phyloP scores from a whole-genome alignment of 1,139 yeast species.

The Kluyveromyces marxianus region DNA sequence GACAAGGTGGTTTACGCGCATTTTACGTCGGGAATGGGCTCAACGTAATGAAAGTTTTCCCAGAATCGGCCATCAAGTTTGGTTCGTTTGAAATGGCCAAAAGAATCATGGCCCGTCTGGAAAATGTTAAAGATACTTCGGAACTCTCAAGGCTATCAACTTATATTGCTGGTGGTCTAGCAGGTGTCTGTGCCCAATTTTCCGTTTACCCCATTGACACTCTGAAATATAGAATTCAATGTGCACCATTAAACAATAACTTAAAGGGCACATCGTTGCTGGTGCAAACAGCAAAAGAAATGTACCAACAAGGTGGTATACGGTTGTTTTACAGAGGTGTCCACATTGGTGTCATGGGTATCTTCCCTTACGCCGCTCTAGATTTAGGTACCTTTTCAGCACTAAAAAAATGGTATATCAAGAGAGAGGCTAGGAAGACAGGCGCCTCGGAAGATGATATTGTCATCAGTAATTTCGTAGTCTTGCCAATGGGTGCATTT shows the following conservation, averaged over 20 bases:
- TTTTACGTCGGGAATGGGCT: conserved; percentile 95
- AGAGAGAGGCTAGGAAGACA: conserved; percentile 49
- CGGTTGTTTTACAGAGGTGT: conserved; percentile 79
- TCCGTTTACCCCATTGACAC: conserved; percentile 97
- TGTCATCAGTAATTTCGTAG: conserved; percentile 67
- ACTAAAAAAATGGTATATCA: conserved; percentile 67
- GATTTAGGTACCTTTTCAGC: conserved; percentile 91
- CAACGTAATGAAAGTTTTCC: conserved; percentile 88
- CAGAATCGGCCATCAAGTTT: conserved; percentile 95
- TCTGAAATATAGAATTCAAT: conserved; percentile 73
- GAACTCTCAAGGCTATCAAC: conserved; percentile 72
- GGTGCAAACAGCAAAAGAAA: conserved; percentile 59
- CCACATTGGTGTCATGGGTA: conserved; percentile 82
- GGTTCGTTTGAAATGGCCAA: conserved; percentile 92
- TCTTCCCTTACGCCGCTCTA: conserved; percentile 94
- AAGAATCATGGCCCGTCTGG: conserved; percentile 62
- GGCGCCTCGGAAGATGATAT: conserved; percentile 57
- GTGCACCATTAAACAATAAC: conserved; percentile 59
- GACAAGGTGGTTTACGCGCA: conserved; percentile 78
- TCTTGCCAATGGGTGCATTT: conserved; percentile 83
- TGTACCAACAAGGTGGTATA: conserved; percentile 76
- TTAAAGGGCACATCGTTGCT: conserved; percentile 56
- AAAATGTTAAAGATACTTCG: conserved; percentile 67
- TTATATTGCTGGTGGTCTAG: conserved; percentile 89
- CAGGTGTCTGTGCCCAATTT: conserved; percentile 89